Conservation (phyloP, 2,329 filamentous ascomycete genomes). For the Dichotomopilus funicola region DNA sequence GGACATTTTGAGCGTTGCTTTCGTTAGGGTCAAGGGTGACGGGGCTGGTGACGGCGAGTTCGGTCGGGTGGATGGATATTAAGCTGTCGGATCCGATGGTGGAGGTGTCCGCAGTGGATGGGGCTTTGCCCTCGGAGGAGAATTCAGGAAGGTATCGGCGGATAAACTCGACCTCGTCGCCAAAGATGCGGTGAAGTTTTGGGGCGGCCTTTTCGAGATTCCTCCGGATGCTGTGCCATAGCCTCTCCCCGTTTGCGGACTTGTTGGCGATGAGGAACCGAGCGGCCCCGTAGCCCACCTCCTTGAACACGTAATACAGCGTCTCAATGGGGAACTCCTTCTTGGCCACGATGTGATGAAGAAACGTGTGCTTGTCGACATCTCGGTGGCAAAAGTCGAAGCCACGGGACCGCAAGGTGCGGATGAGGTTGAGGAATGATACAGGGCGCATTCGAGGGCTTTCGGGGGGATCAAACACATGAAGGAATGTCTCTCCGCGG, state of each 20-base stretch:
- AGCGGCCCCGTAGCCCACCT: conserved; percentile 23
- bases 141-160: conserved; percentile 25
- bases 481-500: conserved; percentile 25
- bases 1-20: conserved; percentile 18
- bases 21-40: conserved; percentile 15
- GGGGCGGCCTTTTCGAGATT: conserved; percentile 20
- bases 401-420: conserved; percentile 20
- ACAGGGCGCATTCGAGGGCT: conserved; percentile 19
- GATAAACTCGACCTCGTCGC: conserved; percentile 24
- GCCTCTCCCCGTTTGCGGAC: conserved; percentile 18
- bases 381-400: conserved; percentile 25
- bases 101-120: conserved; percentile 20
- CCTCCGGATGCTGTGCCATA: conserved; percentile 23
- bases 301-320: conserved; percentile 22
- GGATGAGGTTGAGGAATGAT: conserved; percentile 25
- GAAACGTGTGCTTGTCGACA: conserved; percentile 23
- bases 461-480: conserved; percentile 23
- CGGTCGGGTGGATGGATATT: conserved; percentile 16
- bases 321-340: conserved; percentile 23
- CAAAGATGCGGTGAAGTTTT: conserved; percentile 24
- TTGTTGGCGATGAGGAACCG: conserved; percentile 24
- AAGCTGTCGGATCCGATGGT: conserved; percentile 21
- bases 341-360: conserved; percentile 22
- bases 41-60: not conserved
- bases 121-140: conserved; percentile 17